Base-by-base conservation (phyloP, 2,329 filamentous ascomycete species). In the Apiospora marii region DNA sequence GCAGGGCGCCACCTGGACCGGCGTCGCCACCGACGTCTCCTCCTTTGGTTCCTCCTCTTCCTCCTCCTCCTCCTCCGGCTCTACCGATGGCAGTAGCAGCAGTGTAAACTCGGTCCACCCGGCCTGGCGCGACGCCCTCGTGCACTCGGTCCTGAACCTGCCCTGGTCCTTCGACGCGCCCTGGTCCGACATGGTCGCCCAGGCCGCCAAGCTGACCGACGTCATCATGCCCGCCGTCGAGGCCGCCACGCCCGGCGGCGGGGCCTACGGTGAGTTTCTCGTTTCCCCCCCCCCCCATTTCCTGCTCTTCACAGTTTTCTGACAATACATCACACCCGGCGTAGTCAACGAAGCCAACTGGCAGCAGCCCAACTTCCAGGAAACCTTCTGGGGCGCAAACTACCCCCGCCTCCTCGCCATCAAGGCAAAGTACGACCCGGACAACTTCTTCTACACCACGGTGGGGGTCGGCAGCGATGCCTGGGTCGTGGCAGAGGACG, bases 61-160 rank as follows among this genome's bases (percentile, higher is more conserved):
- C 27, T 30, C 27, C 4, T 30, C 27, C 27, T 30, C 27, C 4
- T 30, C 27, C 27, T 30, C 27, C 27, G 4, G 27, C 27, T 30
- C 27, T 30, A 30, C 27, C 27, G 27, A 30, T 30, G 27, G 27
- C 4, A 30, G 27, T 30, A 30, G 27, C 4, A n/a, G 77, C 30
- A 19, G 53, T n/a, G 13, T 8, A 71, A 83, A 82, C 75, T 74
- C 81, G 0, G 82, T 83, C 14, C 75, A 79, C n/a, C 82, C 82
- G 0, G 75, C 76, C 14, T 83, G 82, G 82, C 80, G 82, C 41
- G 76, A 77, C 22, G 73, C 80, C 24, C 74, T 81, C 48, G 76
- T 46, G 64, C 73, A 34, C 79, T 49, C 49, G 14, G 72, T 73
- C 3, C 72, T 76, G 3, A 75, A 19, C 69, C 74, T 68, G 78